phyloP scores from a whole-genome alignment of 345 rosid species.

The Gossypioides kirkii region DNA sequence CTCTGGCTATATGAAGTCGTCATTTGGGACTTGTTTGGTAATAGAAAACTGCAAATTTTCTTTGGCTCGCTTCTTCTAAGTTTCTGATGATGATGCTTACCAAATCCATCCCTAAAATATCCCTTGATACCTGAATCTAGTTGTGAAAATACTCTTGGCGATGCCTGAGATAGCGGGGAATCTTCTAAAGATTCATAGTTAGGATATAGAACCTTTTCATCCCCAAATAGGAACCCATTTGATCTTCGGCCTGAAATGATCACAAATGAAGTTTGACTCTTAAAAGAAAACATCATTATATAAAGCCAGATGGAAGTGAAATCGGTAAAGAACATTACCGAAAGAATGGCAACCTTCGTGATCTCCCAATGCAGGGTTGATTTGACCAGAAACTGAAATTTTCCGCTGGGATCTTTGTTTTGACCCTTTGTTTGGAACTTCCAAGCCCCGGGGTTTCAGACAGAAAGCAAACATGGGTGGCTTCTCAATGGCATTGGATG shows the following conservation, averaged over 20 bases:
- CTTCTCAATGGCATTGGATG: background rate
- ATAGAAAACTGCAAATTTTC: conserved; percentile 30
- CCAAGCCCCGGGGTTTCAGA: conserved; percentile 93
- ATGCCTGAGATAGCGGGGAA: conserved; percentile 43
- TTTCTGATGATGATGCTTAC: conserved; percentile 42
- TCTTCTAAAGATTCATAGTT: conserved; percentile 57
- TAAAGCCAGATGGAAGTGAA: background rate
- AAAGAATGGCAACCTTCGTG: conserved; percentile 30
- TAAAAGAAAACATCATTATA: background rate
- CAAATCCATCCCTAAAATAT: conserved; percentile 44
- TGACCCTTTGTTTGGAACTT: conserved; percentile 79
- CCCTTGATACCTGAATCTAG: conserved; percentile 39
- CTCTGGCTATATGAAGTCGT: conserved; percentile 28
- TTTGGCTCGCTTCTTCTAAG: conserved; percentile 42
- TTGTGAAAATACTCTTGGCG: conserved; percentile 48
- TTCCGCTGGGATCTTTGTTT: conserved; percentile 38
- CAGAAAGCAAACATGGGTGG: conserved; percentile 28
- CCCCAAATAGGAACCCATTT: conserved; percentile 60
- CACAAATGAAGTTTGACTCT: background rate
- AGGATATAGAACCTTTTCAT: conserved; percentile 49
- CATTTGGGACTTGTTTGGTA: conserved; percentile 28
- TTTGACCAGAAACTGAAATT: background rate
- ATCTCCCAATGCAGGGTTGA: conserved; percentile 32
- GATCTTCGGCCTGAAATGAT: conserved; percentile 62
- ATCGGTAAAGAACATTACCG: background rate